Evolutionary conservation across 2,329 filamentous ascomycete species (phyloP), one percentile per base, ranked within the genome.

Genomic region (Cordyceps fumosorosea): DNA sequence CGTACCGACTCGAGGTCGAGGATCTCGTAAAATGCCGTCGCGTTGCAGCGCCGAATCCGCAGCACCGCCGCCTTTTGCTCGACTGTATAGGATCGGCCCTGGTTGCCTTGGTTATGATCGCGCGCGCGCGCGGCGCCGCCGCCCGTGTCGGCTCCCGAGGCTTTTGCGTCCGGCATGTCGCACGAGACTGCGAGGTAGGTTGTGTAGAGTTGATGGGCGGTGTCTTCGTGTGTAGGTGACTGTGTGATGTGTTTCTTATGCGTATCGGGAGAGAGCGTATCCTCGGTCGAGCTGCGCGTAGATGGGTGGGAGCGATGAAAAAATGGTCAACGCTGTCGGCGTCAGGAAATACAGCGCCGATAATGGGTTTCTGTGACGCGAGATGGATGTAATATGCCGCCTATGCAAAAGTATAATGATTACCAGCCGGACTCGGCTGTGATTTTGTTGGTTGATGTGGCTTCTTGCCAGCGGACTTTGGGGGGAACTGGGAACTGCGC

Each of bases 1-100:
- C 83, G 82, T 45, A 88, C 79, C 56, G 79, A 76, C 65, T 89
- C 86, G 55, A 97, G 77, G 24, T 87, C 87, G 37, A 99, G 79
- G 68, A 99, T 98, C 74, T 98, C 95, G 79, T 99, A 99, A 76
- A 96, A 99, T 20, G 91, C 91, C 4, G 92, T 97, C 24, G 89
- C 79, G 45, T 83, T 81, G 78, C 95, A 99, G 78, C 84, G 85
- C 67, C 90, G 87, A 73, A 99, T 95, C 67, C 95, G 86, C 69
- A 96, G 79, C 37, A 99, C 95, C 29, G 93, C 93, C 2, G 90
- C 88, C 74, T 96, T 95, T 73, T 99, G 95, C 69, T 97, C 93
- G 34, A 85, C 80, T 1, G 95, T 99, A 77, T 87, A 96, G 72
- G 89, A 84, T 68, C 90, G 87, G 63, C 85, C 85, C 67, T 88